Evolutionary conservation across 208 protist species (phyloP), one percentile per base, ranked within the genome.

Genomic region (Wallacemonas sp.): DNA sequence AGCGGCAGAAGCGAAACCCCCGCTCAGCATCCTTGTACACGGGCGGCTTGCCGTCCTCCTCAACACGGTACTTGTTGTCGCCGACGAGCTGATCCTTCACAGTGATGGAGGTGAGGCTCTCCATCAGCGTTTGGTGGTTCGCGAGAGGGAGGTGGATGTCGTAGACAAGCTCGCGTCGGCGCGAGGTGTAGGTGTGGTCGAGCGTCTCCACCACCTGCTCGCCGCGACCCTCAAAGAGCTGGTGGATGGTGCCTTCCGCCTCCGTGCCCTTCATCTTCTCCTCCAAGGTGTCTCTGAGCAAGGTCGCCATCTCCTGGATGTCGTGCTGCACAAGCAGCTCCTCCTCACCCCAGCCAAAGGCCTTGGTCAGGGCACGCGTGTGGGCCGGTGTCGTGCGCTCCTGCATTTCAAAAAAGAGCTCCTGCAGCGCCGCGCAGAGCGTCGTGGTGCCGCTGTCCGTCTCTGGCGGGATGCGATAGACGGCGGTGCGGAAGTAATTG

Each of bases 11-110:
- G 33, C 72, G 68, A 65, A 92, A 91, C 44, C 82, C 81, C 68
- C 89, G 93, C 74, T 91, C 79, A 23, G 91, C 91, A 38, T 93
- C 87, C 81, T 91, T 96, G 79, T 96, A 96, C 73, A 91, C 77
- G 8, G 76, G 72, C 54, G 76, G 71, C 75, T 77, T 74, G 16
- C 89, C 94, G 44, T 81, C 74, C 38, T 72, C 61, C 76, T 97
- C 94, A 26, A 94, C 91, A 1, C 79, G 63, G 68, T 97, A 97
- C 75, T 96, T 94, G 77, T 98, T 97, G 46, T 96, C 88, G 0
- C 92, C 94, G 7, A 91, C 72, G 12, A 98, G 85, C 67, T 84
- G 66, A 62, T 98, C 94, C 46, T 81, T 81, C 16, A 76, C 77
- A 14, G 82, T 85, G 14, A 96, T 78, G 2, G 87, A 86, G 3